Evolutionary conservation across 1,284 basidiomycete genomes (phyloP), one percentile per base, ranked within the genome.

Genomic region (Mycena sp.): DNA sequence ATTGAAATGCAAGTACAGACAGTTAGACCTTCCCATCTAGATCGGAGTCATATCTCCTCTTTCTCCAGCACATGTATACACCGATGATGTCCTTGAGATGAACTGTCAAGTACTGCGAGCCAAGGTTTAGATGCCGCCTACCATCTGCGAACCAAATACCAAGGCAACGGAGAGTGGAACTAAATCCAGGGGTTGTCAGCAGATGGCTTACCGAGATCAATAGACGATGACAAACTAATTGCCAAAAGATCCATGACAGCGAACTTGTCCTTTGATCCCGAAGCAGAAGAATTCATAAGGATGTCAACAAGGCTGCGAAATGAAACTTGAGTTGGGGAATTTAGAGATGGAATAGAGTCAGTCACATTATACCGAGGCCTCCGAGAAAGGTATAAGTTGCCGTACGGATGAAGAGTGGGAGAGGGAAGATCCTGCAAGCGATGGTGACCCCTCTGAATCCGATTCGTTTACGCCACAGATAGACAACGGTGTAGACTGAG

Each of bases 111-210:
- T 10, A 14, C 5, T 19, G 44, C 25, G n/a, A 11, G 25, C 26
- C 5, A 14, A n/a, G n/a, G n/a, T 23, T 45, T 32, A 32, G 2
- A n/a, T n/a, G n/a, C n/a, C n/a, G n/a, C n/a, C n/a, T 37, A 44
- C 53, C 53, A 25, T 45, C 26, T 55, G 53, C 7, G 53, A 37
- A 30, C 53, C 53, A 35, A 55, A 55, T n/a, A 44, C 41, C 29
- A 55, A 26, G 10, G 53, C 53, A 26, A 55, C 30, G 32, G 30
- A 55, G 7, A 55, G 30, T 23, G 53, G 53, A 45, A 55, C 53
- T 55, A 14, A n/a, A n/a, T n/a, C n/a, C n/a, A n/a, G 10, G 40
- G 5, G 21, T 16, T 7, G 10, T 14, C 11, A 29, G 4, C 10
- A n/a, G 25, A 37, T 2, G 23, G 21, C 25, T 35, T 14, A 55